Base-by-base conservation (phyloP, 108 stramenopile genomes). In the Epipyxis sp. region DNA sequence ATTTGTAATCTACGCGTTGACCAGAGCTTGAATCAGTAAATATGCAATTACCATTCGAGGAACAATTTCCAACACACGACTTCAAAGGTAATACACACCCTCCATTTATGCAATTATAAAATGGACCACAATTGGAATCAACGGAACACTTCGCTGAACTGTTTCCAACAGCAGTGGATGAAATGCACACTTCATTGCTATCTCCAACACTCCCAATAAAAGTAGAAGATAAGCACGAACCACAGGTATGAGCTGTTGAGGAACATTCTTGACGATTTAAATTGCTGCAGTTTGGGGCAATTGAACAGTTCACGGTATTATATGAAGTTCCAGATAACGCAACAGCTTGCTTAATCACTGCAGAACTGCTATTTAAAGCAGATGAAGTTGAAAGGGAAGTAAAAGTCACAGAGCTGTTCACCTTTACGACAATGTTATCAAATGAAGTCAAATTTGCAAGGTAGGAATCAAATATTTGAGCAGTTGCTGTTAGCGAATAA, bases 111-210 rank as follows among this genome's bases (percentile, higher is more conserved):
- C 46, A 50, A 13, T 50, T 20, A 50, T 20, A 50, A 50, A 13
- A 50, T 50, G 13, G 6, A 13, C 46, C n/a, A 13, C 16, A 13
- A 25, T 16, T 68, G 65, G 65, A 13, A 25, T 20, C 29, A 20
- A 25, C 40, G 65, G 40, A 16, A 20, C 65, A 25, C 16, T 37
- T 41, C 65, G 40, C 20, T 37, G 20, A 25, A 16, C 65, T 13
- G 29, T 37, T 13, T 20, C 65, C 29, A 16, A 37, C 29, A 13
- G 39, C 29, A 20, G 39, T 37, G 35, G 65, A 25, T 13, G 39
- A 68, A 20, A 68, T 37, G 50, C 71, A 74, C 32, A 37, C 25
- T 13, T 25, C 25, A 42, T 74, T 74, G 71, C 25, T 34, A 74
- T 74, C 46, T 10, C 71, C 71, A 6, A 43, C 44, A 3, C 6